Base-by-base conservation (phyloP, 2,329 filamentous ascomycete genomes). In the Xylaria hypoxylon region DNA sequence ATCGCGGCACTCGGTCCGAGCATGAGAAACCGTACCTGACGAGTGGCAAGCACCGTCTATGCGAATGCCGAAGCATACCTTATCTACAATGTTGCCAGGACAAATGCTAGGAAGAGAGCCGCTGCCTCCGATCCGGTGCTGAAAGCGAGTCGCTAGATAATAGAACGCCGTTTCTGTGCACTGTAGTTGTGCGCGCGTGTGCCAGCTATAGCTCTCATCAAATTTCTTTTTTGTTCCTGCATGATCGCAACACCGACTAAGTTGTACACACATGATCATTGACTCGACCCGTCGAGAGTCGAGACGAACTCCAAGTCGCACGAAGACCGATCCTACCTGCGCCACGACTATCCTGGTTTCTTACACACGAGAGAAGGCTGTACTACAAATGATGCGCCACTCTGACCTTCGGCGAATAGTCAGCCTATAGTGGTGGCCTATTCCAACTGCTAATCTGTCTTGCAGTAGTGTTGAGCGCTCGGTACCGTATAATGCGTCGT, bases 141-240 rank as follows among this genome's bases (percentile, higher is more conserved):
- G 26, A 52, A 53, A 44, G 26, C 58, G 38, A 61, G 17, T 45
- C 26, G 24, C 38, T 6, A 33, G 26, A 50, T 31, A 44, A 33
- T 52, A 22, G 26, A 13, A n/a, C 17, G 24, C 48, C 38, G 38
- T 31, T 52, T 3, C 24, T 44, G 22, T 61, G 38, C 19, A 38
- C 31, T 48, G 47, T 61, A 11, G 48, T n/a, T 61, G 24, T 52
- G 47, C 5, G 22, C 22, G 45, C 6, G 28, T 35, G 31, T 13
- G 17, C 48, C 17, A 33, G n/a, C 22, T 13, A 6, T 48, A 35
- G 28, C 22, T 59, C 42, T 28, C 47, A 38, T 35, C 26, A 2
- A 2, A 38, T 57, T 40, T 33, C 17, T 35, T 51, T 42, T 24
- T 33, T 42, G 64, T 66, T 66, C 64, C 64, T 63, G 64, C 59